A percentile compares a stretch with the other conserved stretches of the same genome.
Conservation (phyloP, 305 asterid species). For the Rubia tinctorum region DNA sequence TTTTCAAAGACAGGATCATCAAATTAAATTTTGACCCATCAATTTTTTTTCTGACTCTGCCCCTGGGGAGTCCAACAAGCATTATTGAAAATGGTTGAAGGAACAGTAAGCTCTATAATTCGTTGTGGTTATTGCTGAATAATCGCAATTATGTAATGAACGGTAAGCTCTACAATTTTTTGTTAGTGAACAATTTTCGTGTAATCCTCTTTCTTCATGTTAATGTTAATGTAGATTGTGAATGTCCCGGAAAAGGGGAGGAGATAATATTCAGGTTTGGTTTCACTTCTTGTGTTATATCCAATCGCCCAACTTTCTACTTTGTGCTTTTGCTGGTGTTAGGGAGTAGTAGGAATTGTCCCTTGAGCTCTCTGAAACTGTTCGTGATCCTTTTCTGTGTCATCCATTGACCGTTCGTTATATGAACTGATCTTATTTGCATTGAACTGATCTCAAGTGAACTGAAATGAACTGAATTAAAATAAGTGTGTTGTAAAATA, state of each 20-base stretch:
- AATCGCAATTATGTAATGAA: neutral
- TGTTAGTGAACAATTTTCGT: neutral
- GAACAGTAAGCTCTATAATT: constrained; percentile 65
- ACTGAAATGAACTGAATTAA: too few species aligned
- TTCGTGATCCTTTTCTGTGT: neutral
- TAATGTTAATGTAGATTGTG: constrained; percentile 55
- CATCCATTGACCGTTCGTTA: too few species aligned
- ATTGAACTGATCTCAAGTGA: too few species aligned
- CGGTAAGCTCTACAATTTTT: neutral
- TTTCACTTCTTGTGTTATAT: neutral
- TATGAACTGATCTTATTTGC: neutral
- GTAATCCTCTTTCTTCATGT: constrained; percentile 21
- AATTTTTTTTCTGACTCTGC: too few species aligned
- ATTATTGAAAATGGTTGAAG: constrained; percentile 90
- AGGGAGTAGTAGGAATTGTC: neutral
- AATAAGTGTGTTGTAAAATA: too few species aligned
- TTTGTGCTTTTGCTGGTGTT: neutral
- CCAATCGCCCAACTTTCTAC: too few species aligned
- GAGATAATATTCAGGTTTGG: constrained; percentile 84
- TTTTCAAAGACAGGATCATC: too few species aligned
- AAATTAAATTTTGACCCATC: too few species aligned
- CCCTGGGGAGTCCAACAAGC: constrained; percentile 98
- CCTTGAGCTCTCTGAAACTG: neutral
- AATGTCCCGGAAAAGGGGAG: constrained; percentile 98
- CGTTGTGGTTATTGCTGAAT: neutral